phyloP scores from a whole-genome alignment of 2,329 filamentous ascomycete species.

The Teratosphaeriaceae sp. region DNA sequence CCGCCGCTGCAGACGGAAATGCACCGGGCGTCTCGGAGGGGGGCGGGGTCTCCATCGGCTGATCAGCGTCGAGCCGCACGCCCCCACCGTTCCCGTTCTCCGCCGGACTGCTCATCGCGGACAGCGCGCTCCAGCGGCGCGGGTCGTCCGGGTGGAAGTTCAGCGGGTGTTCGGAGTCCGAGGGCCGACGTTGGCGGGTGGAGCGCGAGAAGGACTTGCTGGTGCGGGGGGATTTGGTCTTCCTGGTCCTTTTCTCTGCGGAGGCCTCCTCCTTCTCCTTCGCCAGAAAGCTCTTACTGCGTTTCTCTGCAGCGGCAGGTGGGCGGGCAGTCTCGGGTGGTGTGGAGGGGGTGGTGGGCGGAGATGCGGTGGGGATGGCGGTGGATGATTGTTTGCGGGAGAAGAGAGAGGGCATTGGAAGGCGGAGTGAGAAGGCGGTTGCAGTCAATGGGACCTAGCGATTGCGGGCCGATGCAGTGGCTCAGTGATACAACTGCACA shows the following conservation, averaged over 20 bases:
- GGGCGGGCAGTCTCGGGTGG: no score
- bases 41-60: constrained; percentile 29
- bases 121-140: constrained; percentile 62
- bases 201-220: constrained; percentile 26
- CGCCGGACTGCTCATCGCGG: constrained; percentile 18
- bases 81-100: constrained; percentile 19
- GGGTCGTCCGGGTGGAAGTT: constrained; percentile 88
- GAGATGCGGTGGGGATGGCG: constrained; percentile 1
- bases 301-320: constrained; percentile 15
- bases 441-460: neutral
- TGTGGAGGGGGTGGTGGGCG: constrained; percentile 7
- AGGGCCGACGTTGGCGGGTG: constrained; percentile 26
- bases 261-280: constrained; percentile 17
- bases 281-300: constrained; percentile 17
- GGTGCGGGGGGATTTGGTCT: constrained; percentile 17
- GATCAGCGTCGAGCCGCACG: constrained; percentile 11
- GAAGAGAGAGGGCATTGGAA: constrained; percentile 16
- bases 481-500: neutral
- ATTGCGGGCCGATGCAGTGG: constrained; percentile 2
- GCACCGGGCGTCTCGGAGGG: constrained; percentile 32
- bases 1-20: constrained; percentile 46
- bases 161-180: constrained; percentile 70
- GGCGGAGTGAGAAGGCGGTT: neutral
- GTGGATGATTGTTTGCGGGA: constrained; percentile 17
- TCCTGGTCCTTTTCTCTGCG: constrained; percentile 13